phyloP scores from a whole-genome alignment of 2,329 filamentous ascomycete species.

The Sphaerulina musiva region DNA sequence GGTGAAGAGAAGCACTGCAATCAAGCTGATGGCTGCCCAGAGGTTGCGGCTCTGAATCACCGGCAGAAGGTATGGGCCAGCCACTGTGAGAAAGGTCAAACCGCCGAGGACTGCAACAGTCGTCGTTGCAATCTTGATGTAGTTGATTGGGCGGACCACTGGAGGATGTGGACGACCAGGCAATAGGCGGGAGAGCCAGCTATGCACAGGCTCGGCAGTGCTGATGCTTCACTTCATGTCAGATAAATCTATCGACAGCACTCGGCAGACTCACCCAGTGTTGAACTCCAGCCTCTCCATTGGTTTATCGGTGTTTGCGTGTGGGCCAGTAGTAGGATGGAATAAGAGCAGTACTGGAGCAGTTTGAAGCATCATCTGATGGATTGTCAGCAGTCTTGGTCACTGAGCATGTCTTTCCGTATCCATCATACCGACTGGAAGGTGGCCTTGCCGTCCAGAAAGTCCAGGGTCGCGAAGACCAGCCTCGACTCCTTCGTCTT shows the following conservation, averaged over 20 bases:
- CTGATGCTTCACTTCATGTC: slow-evolving; percentile 50
- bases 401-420: too few species aligned
- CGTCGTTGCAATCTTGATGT: slow-evolving; percentile 62
- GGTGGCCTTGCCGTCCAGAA: slow-evolving; percentile 70
- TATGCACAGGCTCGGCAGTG: slow-evolving; percentile 68
- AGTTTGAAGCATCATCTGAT: slow-evolving; percentile 85
- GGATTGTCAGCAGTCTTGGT: slow-evolving; percentile 21
- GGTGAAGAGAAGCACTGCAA: slow-evolving; percentile 84
- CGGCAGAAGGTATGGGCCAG: slow-evolving; percentile 72
- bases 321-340: slow-evolving; percentile 73
- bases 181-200: slow-evolving; percentile 72
- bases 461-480: slow-evolving; percentile 81
- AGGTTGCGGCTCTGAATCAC: slow-evolving; percentile 83
- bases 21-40: slow-evolving; percentile 85
- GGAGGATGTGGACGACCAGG: slow-evolving; percentile 67
- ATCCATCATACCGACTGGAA: slow-evolving; percentile 69
- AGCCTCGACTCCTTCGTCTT: slow-evolving; percentile 65
- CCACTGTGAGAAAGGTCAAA: slow-evolving; percentile 62
- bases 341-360: slow-evolving; percentile 86
- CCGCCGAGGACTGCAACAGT: slow-evolving; percentile 63
- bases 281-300: slow-evolving; percentile 81
- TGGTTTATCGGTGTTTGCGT: slow-evolving; percentile 62
- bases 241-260: background rate
- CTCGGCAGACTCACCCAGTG: slow-evolving; percentile 54
- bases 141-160: slow-evolving; percentile 84